Conservation (phyloP, 2,329 filamentous ascomycete genomes). For the Fusarium setosum region DNA sequence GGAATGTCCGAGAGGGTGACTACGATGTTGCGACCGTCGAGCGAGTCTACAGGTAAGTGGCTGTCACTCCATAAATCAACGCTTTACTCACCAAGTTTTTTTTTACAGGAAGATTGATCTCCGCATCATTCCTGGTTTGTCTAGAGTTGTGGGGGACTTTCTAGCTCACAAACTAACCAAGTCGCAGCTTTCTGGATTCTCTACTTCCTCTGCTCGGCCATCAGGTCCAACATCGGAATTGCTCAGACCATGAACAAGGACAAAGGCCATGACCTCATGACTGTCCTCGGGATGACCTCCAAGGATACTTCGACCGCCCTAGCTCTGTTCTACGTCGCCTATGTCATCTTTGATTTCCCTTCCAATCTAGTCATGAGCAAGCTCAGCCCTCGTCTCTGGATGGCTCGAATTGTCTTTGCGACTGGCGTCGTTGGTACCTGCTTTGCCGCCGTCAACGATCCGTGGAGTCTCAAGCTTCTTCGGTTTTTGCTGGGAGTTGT, state of each 20-base stretch:
- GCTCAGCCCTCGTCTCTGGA: constrained; percentile 88
- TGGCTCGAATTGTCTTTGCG: constrained; percentile 89
- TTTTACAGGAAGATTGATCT: constrained; percentile 61
- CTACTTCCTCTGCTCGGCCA: constrained; percentile 93
- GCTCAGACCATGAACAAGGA: constrained; percentile 92
- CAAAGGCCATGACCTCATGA: constrained; percentile 78
- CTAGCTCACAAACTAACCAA: constrained; percentile 2
- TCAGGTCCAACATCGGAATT: constrained; percentile 90
- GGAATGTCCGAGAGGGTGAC: constrained; percentile 49
- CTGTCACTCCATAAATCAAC: background rate
- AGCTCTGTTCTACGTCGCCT: constrained; percentile 91
- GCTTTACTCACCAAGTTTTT: background rate
- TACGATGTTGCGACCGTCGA: constrained; percentile 65
- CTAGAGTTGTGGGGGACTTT: background rate
- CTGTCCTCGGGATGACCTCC: constrained; percentile 74
- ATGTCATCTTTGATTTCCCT: constrained; percentile 89
- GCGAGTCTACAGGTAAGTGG: constrained; percentile 57
- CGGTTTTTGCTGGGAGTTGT: constrained; percentile 87
- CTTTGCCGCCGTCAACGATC: constrained; percentile 82
- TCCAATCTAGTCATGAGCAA: constrained; percentile 91
- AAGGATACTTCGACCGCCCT: constrained; percentile 87
- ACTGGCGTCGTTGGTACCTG: constrained; percentile 87
- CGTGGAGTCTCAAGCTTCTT: constrained; percentile 90
- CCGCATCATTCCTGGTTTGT: constrained; percentile 68
- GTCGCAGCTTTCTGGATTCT: constrained; percentile 85